These are phyloP conservation scores for Bromus sterilis DNA, from an alignment of 176 grass and related monocot species.

Conservation along the genomic window DNA sequence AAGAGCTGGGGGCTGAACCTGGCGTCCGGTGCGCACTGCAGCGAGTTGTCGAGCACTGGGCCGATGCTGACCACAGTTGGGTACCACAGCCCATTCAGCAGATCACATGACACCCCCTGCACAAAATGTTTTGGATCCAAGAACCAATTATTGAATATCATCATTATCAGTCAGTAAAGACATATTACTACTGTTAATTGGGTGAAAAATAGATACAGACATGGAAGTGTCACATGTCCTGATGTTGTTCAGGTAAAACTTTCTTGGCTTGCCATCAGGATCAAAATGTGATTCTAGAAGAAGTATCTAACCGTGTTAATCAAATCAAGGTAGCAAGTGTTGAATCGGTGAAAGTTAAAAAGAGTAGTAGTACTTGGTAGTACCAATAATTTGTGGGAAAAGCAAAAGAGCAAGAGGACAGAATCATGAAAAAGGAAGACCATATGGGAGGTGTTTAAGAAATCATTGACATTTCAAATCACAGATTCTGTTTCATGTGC, in stretches of 20 bases:
- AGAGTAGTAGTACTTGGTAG: neutral
- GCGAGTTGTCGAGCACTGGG: slow-evolving; percentile 83
- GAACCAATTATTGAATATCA: slow-evolving; percentile 7
- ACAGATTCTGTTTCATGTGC: neutral
- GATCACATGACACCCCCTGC: slow-evolving; percentile 95
- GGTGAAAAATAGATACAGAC: neutral
- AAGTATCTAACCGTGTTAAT: neutral
- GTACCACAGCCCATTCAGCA: slow-evolving; percentile 85
- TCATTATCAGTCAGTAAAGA: neutral
- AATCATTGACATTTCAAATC: slow-evolving; percentile 29
- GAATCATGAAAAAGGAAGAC: neutral
- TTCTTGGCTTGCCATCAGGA: neutral
- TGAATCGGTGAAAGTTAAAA: neutral
- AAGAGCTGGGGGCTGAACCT: slow-evolving; percentile 63
- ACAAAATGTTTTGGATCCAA: slow-evolving; percentile 5
- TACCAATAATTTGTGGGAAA: neutral
- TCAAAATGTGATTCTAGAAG: neutral
- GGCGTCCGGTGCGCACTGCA: slow-evolving; percentile 47
- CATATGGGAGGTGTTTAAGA: neutral
- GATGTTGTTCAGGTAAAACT: neutral
- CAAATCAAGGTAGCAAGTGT: neutral
- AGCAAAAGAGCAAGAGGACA: neutral
- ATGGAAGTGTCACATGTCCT: slow-evolving; percentile 3
- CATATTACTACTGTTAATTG: no score
- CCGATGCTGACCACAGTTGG: slow-evolving; percentile 67